phyloP scores from a whole-genome alignment of 2,329 filamentous ascomycete genomes.

The Ceratocystis alfenasii region DNA sequence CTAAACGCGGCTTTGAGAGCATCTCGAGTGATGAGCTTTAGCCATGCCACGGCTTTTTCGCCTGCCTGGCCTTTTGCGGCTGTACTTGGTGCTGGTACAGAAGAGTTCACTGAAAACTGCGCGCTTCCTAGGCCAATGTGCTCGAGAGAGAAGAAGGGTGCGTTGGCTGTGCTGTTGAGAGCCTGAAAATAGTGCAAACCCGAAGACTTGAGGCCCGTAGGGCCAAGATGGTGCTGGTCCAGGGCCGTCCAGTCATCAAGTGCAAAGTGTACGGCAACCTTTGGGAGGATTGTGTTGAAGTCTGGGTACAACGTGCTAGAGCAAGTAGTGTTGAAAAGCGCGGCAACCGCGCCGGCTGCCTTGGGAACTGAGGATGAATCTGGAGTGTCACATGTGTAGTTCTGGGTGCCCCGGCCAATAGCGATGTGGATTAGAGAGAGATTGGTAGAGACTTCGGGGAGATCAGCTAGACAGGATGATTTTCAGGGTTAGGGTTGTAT shows the following conservation, averaged over 20 bases:
- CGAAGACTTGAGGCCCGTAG: constrained; percentile 51
- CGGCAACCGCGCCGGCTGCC: constrained; percentile 62
- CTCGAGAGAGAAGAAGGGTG: constrained; percentile 71
- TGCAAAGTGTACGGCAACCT: constrained; percentile 53
- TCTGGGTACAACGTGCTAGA: constrained; percentile 57
- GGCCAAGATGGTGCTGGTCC: constrained; percentile 33
- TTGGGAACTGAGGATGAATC: constrained; percentile 50
- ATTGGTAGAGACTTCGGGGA: constrained; percentile 50
- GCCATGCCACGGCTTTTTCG: constrained; percentile 64
- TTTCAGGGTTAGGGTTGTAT: neutral
- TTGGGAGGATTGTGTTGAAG: constrained; percentile 52
- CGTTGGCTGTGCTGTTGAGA: constrained; percentile 40
- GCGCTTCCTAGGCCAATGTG: constrained; percentile 36
- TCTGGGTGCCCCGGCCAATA: constrained; percentile 79
- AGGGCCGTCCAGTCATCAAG: constrained; percentile 15
- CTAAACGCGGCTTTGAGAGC: constrained; percentile 50
- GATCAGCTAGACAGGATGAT: constrained; percentile 29
- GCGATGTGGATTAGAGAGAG: constrained; percentile 63
- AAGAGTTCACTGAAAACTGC: constrained; percentile 49
- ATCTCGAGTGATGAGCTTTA: constrained; percentile 50
- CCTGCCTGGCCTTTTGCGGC: constrained; percentile 49
- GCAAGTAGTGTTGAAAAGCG: constrained; percentile 80
- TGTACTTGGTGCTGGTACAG: constrained; percentile 48
- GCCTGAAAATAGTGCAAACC: constrained; percentile 68
- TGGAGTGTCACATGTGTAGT: constrained; percentile 69